Percentiles rank a stretch among this genome's conserved stretches.
Evolutionary conservation across 352 stramenopile species (phyloP).

Genomic region (Phytophthora vignae): DNA sequence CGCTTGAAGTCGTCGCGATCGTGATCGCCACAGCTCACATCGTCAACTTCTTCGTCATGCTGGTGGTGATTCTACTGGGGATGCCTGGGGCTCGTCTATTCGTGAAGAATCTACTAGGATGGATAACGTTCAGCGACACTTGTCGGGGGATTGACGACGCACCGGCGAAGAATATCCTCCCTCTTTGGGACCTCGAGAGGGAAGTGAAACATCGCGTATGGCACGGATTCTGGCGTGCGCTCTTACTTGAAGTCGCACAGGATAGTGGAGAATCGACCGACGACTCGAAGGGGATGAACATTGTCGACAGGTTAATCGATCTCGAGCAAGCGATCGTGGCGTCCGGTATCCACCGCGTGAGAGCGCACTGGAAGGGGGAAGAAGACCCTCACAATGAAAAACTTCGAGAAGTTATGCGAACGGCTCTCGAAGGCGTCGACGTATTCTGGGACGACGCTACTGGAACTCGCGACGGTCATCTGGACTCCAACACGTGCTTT

Average conservation of each 20-base stretch:
- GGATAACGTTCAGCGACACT: constrained; percentile 53
- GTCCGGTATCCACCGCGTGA: constrained; percentile 38
- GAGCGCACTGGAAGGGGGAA: constrained; percentile 41
- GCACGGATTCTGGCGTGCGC: constrained; percentile 51
- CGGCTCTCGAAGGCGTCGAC: constrained; percentile 50
- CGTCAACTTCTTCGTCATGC: constrained; percentile 34
- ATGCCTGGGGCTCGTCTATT: constrained; percentile 37
- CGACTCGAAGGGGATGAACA: constrained; percentile 2
- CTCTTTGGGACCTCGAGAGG: constrained; percentile 44
- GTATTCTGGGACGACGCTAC: constrained; percentile 44
- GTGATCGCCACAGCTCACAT: constrained; percentile 46
- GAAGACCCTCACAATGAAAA: constrained; percentile 23
- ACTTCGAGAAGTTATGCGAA: constrained; percentile 31
- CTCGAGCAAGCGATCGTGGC: constrained; percentile 36
- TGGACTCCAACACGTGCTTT: constrained; percentile 46
- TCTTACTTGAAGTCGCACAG: constrained; percentile 29
- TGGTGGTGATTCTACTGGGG: constrained; percentile 40
- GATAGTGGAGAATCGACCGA: neutral
- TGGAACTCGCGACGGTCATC: constrained; percentile 35
- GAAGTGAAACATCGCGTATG: constrained; percentile 54
- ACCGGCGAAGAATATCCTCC: constrained; percentile 27
- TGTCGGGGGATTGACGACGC: constrained; percentile 38
- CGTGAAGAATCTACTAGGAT: constrained; percentile 34
- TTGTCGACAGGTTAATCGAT: constrained; percentile 32
- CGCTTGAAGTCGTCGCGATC: constrained; percentile 24